Evolutionary conservation across 1,284 basidiomycete species (phyloP), one percentile per base, ranked within the genome.

Genomic region (Lentinula novae-zelandiae): DNA sequence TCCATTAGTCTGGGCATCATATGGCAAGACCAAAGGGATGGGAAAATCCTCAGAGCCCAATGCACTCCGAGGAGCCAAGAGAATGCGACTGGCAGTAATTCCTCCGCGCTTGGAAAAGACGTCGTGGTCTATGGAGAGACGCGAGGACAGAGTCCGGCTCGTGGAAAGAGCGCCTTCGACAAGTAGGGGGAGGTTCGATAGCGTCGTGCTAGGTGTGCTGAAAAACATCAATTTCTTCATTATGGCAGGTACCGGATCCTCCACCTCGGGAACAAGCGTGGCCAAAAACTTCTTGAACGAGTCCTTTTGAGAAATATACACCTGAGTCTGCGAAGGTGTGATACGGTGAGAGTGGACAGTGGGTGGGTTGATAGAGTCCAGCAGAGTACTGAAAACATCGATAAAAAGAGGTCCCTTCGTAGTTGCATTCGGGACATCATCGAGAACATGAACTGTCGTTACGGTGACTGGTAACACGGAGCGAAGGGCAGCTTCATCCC

Each of bases 71-170:
- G 82, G 73, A 9, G 82, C 77, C 27, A 93, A 74, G 5, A 89
- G 64, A 54, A 90, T 74, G 15, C 89, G 82, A 67, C 84, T 82
- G 8, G 80, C 81, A 4, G 79, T 78, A 57, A 92, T 78, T 10
- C 87, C 90, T 48, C 85, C 86, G n/a, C 80, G 76, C 65, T 82
- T 86, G 22, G 87, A 88, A 71, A 91, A 84, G 10, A 83, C 78
- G 67, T 93, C 90, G 68, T 86, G 74, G 62, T 87, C 83, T 8
- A 82, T 82, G 46, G 91, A 73, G 36, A 84, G 80, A 61, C 87
- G 86, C 12, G 83, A 76, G 12, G 77, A 72, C 36, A 92, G 76
- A 17, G 76, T 71, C 31, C 76, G 71, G 58, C 74, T 82, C 5
- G 77, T 71, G 22, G 77, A 63, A 73, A 92, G 91, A 10, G 86